phyloP scores from a whole-genome alignment of 768 basidiomycete genomes.

The Paxillus rubicundulus region DNA sequence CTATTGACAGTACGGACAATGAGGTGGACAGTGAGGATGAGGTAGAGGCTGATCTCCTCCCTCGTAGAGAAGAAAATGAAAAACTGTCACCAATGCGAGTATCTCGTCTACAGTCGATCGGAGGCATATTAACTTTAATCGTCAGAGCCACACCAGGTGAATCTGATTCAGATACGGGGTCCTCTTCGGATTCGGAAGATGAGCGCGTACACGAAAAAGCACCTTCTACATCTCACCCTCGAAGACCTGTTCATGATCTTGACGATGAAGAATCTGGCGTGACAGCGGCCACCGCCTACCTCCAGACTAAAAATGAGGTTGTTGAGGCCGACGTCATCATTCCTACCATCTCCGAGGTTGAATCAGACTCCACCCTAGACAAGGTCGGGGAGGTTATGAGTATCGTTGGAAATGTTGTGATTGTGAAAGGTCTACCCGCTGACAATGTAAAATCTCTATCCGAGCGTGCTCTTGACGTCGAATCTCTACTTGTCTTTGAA shows the following conservation, averaged over 20 bases:
- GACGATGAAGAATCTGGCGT: conserved; percentile 55
- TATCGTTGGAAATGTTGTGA: conserved; percentile 68
- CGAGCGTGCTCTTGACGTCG: conserved; percentile 76
- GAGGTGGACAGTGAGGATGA: conserved; percentile 68
- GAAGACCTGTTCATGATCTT: conserved; percentile 23
- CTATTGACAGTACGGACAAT: conserved; percentile 50
- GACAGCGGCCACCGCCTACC: conserved; percentile 40
- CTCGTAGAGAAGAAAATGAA: conserved; percentile 39
- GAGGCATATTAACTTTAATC: conserved; percentile 18
- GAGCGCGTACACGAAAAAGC: conserved; percentile 13
- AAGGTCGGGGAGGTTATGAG: conserved; percentile 77
- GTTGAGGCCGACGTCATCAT: conserved; percentile 53
- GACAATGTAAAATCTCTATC: conserved; percentile 44
- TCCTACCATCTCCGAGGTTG: conserved; percentile 65
- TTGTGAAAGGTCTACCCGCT: conserved; percentile 62
- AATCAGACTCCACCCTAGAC: conserved; percentile 62
- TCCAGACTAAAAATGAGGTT: conserved; percentile 71
- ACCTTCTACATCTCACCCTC: conserved; percentile 2
- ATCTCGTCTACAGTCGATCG: neutral
- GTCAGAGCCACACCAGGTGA: conserved; percentile 31
- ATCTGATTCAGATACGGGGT: conserved; percentile 24
- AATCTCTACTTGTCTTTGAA: conserved; percentile 86
- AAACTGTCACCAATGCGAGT: conserved; percentile 23
- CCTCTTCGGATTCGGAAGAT: conserved; percentile 22
- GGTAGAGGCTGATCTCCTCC: conserved; percentile 61